phyloP scores from a whole-genome alignment of 2,329 filamentous ascomycete species.

The Daldinia eschscholtzii region DNA sequence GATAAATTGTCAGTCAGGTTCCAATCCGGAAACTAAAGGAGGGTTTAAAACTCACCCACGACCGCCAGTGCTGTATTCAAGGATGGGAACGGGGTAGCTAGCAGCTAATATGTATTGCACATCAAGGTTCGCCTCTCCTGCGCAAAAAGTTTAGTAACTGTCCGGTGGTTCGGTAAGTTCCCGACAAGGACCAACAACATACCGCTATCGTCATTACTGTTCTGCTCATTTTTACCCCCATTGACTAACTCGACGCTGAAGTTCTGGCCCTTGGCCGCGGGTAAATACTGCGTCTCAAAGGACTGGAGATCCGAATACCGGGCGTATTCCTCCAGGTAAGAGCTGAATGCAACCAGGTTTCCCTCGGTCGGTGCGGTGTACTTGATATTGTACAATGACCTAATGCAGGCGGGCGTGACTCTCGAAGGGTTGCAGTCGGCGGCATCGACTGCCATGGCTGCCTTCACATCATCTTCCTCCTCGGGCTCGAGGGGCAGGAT shows the following conservation, averaged over 20 bases:
- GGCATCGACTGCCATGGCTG: slow-evolving; percentile 35
- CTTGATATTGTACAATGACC: slow-evolving; percentile 59
- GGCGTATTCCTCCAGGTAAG: slow-evolving; percentile 63
- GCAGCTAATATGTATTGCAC: slow-evolving; percentile 71
- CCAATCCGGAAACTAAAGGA: slow-evolving; percentile 55
- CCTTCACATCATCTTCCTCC: slow-evolving; percentile 38
- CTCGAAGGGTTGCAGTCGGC: slow-evolving; percentile 54
- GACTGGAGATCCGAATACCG: slow-evolving; percentile 66
- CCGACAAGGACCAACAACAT: slow-evolving; percentile 26
- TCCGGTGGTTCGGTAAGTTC: slow-evolving; percentile 6
- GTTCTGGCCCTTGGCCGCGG: slow-evolving; percentile 63
- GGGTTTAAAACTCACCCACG: slow-evolving; percentile 52
- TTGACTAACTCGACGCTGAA: slow-evolving; percentile 71
- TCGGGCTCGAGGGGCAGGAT: slow-evolving; percentile 47
- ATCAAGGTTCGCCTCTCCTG: slow-evolving; percentile 73
- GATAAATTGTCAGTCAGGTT: slow-evolving; percentile 39
- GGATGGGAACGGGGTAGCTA: slow-evolving; percentile 66
- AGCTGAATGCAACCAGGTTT: slow-evolving; percentile 71
- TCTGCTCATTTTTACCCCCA: slow-evolving; percentile 65
- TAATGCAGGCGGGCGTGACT: slow-evolving; percentile 61
- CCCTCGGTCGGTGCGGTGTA: slow-evolving; percentile 68
- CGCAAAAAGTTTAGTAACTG: slow-evolving; percentile 26
- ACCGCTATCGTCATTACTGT: slow-evolving; percentile 55
- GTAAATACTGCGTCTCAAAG: slow-evolving; percentile 68
- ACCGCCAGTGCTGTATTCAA: slow-evolving; percentile 72